phyloP scores from a whole-genome alignment of 192 early-diverging fungal genomes.

The Gryganskiella cystojenkinii region DNA sequence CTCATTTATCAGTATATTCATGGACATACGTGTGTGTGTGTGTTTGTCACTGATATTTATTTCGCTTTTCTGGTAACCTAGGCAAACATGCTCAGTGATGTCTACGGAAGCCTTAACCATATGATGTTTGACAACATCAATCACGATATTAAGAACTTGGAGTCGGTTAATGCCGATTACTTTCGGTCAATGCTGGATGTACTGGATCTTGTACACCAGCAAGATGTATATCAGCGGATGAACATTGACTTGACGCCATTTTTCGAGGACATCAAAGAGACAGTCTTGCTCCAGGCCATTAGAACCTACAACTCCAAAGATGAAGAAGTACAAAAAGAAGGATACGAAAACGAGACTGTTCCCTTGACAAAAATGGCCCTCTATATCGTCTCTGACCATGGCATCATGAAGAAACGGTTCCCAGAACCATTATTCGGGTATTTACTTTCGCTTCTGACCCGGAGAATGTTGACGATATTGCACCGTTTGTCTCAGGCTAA shows the following conservation, averaged over 20 bases:
- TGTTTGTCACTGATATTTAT: neutral
- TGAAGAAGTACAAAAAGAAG: conserved; percentile 37
- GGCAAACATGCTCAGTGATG: conserved; percentile 58
- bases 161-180: conserved; percentile 29
- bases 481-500: neutral
- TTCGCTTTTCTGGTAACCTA: conserved; percentile 14
- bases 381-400: conserved; percentile 47
- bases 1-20: neutral
- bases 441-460: neutral
- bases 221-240: conserved; percentile 40
- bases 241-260: conserved; percentile 47
- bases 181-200: conserved; percentile 42
- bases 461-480: too few relatives aligned
- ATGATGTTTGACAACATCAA: conserved; percentile 55
- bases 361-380: conserved; percentile 42
- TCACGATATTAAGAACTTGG: conserved; percentile 44
- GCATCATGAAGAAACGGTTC: conserved; percentile 41
- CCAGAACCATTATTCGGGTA: conserved; percentile 45
- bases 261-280: conserved; percentile 50
- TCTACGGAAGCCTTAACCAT: conserved; percentile 59
- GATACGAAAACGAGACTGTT: conserved; percentile 49
- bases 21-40: neutral
- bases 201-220: conserved; percentile 45
- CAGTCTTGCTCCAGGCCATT: conserved; percentile 27
- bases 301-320: conserved; percentile 39